A percentile compares a stretch with the other conserved stretches of the same genome.
These are phyloP conservation scores for Pythium myriotylum DNA, from an alignment of 352 stramenopile species.

Conservation along the genomic window DNA sequence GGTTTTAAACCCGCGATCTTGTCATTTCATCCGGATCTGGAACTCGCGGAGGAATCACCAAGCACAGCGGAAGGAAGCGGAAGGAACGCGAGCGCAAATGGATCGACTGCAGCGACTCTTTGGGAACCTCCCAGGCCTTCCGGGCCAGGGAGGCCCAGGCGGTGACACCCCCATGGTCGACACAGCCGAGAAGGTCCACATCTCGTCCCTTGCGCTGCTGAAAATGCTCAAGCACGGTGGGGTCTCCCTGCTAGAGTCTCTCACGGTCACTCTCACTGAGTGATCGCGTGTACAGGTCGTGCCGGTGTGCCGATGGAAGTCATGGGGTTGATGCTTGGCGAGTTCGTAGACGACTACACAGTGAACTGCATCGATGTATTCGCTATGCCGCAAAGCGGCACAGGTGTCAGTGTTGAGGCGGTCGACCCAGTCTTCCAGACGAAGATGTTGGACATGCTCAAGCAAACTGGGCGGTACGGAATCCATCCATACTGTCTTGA, in stretches of 20 bases:
- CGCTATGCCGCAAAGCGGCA: constrained; percentile 98
- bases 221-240: constrained; percentile 99
- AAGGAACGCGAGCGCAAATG: constrained; percentile 42
- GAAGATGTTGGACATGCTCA: constrained; percentile 99
- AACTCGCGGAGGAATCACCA: constrained; percentile 17
- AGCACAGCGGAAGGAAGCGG: constrained; percentile 15
- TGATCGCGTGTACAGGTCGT: constrained; percentile 48
- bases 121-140: constrained; percentile 79
- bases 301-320: constrained; percentile 99
- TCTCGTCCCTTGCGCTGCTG: constrained; percentile 97
- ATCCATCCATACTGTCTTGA: neutral
- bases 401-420: constrained; percentile 95
- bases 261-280: no score
- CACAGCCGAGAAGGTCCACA: constrained; percentile 99
- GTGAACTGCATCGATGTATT: constrained; percentile 99
- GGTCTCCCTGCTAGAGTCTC: no score
- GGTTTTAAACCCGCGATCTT: constrained; percentile 32
- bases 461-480: constrained; percentile 94
- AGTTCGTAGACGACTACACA: constrained; percentile 99
- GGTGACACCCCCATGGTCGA: constrained; percentile 94
- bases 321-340: constrained; percentile 99
- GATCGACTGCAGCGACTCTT: constrained; percentile 87
- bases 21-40: constrained; percentile 21
- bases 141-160: constrained; percentile 66
- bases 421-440: constrained; percentile 99